Conservation (phyloP, 805 yeast species). For the Kluyveromyces starmeri region DNA sequence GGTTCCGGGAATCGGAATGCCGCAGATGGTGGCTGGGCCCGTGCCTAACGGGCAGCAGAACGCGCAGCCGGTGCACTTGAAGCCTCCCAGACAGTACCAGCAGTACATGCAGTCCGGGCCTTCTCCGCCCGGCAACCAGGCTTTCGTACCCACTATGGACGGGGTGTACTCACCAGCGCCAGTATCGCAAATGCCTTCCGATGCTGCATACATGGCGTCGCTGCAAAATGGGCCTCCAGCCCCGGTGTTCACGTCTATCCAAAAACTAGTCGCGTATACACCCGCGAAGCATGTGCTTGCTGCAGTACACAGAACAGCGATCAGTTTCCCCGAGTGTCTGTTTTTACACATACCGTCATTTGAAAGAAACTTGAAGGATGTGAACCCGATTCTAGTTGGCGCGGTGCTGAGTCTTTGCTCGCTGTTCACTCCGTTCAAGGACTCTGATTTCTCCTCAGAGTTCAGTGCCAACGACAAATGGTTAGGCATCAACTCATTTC, state of each 20-base stretch:
- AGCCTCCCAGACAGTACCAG: no score
- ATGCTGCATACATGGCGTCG: conserved; percentile 2
- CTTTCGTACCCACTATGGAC: conserved; percentile 9
- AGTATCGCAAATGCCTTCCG: conserved; percentile 5
- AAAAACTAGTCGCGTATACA: conserved; percentile 3
- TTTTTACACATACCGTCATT: conserved; percentile 8
- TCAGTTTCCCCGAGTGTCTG: conserved; percentile 8
- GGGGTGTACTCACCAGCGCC: conserved; percentile 8
- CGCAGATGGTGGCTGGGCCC: no score
- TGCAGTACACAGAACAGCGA: conserved; percentile 5
- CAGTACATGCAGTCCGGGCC: no score
- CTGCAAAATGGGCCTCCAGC: conserved; percentile 4
- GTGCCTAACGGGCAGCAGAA: no score
- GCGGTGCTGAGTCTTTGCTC: conserved; percentile 6
- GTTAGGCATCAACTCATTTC: conserved; percentile 8
- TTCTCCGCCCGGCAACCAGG: no score
- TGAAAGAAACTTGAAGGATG: conserved; percentile 2
- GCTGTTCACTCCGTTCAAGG: conserved; percentile 6
- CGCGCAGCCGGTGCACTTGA: no score
- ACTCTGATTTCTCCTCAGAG: not conserved
- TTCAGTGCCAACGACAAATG: conserved; percentile 5
- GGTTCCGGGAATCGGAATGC: no score
- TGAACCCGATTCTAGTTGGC: conserved; percentile 8
- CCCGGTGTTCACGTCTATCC: conserved; percentile 3
- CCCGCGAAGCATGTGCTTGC: conserved; percentile 2